phyloP scores from a whole-genome alignment of 805 yeast genomes.

The Barnettozyma sp. region DNA sequence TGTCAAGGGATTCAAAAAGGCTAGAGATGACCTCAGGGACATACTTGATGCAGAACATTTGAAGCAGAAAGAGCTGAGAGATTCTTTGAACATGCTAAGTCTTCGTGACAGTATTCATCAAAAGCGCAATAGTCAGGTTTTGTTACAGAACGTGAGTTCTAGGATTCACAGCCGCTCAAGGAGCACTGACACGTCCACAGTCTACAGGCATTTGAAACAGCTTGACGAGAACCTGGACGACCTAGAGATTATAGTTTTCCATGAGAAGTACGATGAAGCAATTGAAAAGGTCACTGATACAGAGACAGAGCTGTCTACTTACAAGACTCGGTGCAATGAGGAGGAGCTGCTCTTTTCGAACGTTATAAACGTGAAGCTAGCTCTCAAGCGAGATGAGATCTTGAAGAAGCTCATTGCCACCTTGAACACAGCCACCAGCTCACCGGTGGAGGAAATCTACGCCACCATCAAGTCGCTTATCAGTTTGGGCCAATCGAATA shows the following conservation, averaged over 20 bases:
- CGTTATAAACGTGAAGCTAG: conserved; percentile 28
- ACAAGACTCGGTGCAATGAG: conserved; percentile 17
- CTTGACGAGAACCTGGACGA: conserved; percentile 62
- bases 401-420: conserved; percentile 30
- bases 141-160: conserved; percentile 50
- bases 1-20: conserved; percentile 49
- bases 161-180: conserved; percentile 55
- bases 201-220: conserved; percentile 40
- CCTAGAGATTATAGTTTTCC: conserved; percentile 59
- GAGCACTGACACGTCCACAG: conserved; percentile 38
- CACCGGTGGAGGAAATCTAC: conserved; percentile 22
- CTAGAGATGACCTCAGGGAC: conserved; percentile 53
- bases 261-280: conserved; percentile 44
- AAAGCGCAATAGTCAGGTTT: conserved; percentile 29
- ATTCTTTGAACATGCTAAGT: conserved; percentile 38
- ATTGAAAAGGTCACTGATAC: conserved; percentile 30
- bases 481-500: conserved; percentile 37
- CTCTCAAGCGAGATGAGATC: conserved; percentile 27
- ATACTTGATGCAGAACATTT: conserved; percentile 44
- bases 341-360: conserved; percentile 28
- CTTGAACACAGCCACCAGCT: conserved; percentile 21
- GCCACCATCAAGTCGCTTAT: conserved; percentile 27
- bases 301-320: conserved; percentile 23
- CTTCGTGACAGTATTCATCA: conserved; percentile 15
- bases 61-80: conserved; percentile 36